Conservation (phyloP, 768 basidiomycete genomes). For the Favolaschia claudopus region DNA sequence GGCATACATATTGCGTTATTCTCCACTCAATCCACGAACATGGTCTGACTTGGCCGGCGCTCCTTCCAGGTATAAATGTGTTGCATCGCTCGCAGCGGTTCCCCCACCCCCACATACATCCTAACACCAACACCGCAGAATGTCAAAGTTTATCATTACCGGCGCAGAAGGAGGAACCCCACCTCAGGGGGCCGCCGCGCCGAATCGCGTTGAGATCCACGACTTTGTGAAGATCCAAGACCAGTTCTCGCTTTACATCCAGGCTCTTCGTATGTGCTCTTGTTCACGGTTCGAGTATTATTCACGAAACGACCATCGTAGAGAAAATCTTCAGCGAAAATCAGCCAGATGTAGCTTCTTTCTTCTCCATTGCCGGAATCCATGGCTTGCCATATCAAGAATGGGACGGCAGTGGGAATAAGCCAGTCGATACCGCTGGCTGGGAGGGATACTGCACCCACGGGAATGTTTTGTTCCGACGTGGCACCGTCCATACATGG, state of each 20-base stretch:
- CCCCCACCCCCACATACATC: neutral
- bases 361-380: constrained; percentile 57
- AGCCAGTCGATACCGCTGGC: neutral
- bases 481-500: constrained; percentile 63
- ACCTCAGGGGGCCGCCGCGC: constrained; percentile 25
- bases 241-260: constrained; percentile 59
- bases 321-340: constrained; percentile 38
- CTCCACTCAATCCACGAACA: too few species aligned
- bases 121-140: neutral
- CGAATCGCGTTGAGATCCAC: constrained; percentile 53
- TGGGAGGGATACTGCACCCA: constrained; percentile 4
- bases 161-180: constrained; percentile 25
- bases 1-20: too few species aligned
- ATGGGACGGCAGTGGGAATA: neutral
- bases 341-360: constrained; percentile 45
- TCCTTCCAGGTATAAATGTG: neutral
- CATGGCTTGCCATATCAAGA: constrained; percentile 56
- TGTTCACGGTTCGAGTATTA: neutral
- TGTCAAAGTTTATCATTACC: constrained; percentile 28
- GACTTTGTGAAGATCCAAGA: constrained; percentile 50
- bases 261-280: constrained; percentile 49
- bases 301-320: constrained; percentile 16
- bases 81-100: neutral
- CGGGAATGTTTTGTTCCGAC: constrained; percentile 49
- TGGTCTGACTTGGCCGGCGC: too few species aligned